phyloP scores from a whole-genome alignment of 805 yeast genomes.

The Saccharomycopsis javanensis region DNA sequence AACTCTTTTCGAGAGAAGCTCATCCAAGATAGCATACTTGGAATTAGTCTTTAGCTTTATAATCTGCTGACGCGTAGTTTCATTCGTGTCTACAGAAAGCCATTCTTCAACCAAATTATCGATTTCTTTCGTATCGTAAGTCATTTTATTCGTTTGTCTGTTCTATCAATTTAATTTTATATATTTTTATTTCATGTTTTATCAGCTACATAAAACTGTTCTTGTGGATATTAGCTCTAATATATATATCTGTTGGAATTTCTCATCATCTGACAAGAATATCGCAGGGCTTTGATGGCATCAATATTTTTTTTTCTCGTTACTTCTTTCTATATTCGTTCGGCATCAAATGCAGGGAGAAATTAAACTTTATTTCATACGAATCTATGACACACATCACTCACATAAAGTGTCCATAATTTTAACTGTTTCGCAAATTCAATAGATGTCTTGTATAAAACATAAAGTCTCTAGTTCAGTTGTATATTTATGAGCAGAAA shows the following conservation, averaged over 20 bases:
- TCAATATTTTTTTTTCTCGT: neutral
- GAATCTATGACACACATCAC: too few species aligned
- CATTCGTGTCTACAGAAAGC: conserved; percentile 30
- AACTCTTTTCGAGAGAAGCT: conserved; percentile 38
- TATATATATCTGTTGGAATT: neutral
- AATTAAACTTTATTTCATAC: neutral
- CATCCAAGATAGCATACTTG: conserved; percentile 14
- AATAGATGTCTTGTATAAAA: too few species aligned
- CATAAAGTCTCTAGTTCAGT: too few species aligned
- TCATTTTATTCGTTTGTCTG: neutral
- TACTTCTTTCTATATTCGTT: neutral
- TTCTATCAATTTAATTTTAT: neutral
- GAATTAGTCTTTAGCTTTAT: neutral
- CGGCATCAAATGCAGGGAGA: neutral
- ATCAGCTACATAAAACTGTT: too few species aligned
- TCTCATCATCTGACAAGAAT: neutral
- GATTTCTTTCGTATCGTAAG: conserved; percentile 5
- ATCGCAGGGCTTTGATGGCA: neutral
- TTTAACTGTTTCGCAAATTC: too few species aligned
- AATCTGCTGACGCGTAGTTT: conserved; percentile 11
- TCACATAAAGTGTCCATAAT: too few species aligned
- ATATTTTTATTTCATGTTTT: neutral
- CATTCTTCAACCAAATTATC: conserved; percentile 29
- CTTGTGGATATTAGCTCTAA: neutral
- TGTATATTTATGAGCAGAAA: too few species aligned